Evolutionary conservation across 1,284 basidiomycete genomes (phyloP), one percentile per base, ranked within the genome.

Genomic region (Irpex rosettiformis): DNA sequence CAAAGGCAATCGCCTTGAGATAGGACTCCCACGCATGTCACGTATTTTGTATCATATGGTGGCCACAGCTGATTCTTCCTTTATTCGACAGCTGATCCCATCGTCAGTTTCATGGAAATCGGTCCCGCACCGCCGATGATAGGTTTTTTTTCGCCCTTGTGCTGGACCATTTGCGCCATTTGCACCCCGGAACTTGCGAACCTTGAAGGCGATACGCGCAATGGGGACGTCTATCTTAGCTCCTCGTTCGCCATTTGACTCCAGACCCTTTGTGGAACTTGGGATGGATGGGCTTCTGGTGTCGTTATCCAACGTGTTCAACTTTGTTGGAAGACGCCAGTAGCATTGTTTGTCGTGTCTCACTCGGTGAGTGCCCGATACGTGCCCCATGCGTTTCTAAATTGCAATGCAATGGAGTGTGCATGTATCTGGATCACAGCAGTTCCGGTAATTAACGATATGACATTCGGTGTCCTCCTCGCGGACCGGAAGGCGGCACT

Each of bases 1-100:
- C 33, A 37, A 16, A 16, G 16, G 33, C 45, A 56, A 56, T 56
- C 55, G 47, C 10, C 30, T 16, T 8, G 40, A 56, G 55, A 56
- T 40, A 29, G 42, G 10, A 37, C 25, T 60, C 59, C 30, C 59
- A 57, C 59, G 59, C 59, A 57, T 55, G 59, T 60, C 59, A 60
- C 57, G 5, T 33, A 37, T 22, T 43, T 30, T 28, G 42, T 57
- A 54, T 57, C 59, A 54, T 57, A 55, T 57, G 56, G 59, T 37
- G 52, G 43, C 51, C 29, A 52, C 51, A 52, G 55, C 51, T 25
- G 25, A 49, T 37, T 47, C 18, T 56, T 45, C 11, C 33, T 42
- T 54, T 49, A 42, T 43, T 48, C 58, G 55, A 54, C 55, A 57
- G 59, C 52, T 60, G 59, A 57, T 60, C 30, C 55, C 48, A 60